Percentiles rank a stretch among this genome's conserved stretches.
phyloP scores from a whole-genome alignment of 306 rosid species.

The Malus sylvestris region DNA sequence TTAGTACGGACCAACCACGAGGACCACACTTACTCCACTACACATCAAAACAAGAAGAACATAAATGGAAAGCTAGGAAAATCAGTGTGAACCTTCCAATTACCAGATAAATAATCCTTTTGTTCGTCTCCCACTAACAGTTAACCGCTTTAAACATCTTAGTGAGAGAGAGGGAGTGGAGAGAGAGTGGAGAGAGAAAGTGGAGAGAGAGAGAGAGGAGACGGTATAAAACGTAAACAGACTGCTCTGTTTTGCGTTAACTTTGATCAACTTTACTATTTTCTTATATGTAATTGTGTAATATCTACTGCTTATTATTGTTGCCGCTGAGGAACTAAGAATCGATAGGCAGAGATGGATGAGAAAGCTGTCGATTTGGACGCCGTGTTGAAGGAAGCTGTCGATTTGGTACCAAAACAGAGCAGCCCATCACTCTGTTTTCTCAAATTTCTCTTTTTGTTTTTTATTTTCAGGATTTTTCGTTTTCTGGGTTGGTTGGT shows the following conservation, averaged over 20 bases:
- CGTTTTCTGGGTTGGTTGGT: not conserved
- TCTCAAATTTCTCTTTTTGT: not conserved
- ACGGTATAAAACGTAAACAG: not conserved
- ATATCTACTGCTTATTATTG: not conserved
- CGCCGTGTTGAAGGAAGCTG: conserved; percentile 68
- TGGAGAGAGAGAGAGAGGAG: not conserved
- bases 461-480: not conserved
- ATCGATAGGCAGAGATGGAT: conserved; percentile 22
- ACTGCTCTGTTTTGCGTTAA: conserved; percentile 5
- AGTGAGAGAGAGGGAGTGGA: not conserved
- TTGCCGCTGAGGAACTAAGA: not conserved
- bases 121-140: not conserved
- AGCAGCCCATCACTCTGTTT: conserved; percentile 14
- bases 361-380: conserved; percentile 48
- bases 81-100: conserved; percentile 11
- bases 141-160: conserved; percentile 12
- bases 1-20: not conserved
- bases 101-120: conserved; percentile 21
- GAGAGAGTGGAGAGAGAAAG: not conserved
- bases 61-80: not conserved
- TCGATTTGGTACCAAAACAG: conserved; percentile 59
- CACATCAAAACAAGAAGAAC: not conserved
- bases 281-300: not conserved
- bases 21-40: not conserved
- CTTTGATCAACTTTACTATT: not conserved